Base-by-base conservation (phyloP, 495 filamentous ascomycete species). In the Aspergillus bridgeri region DNA sequence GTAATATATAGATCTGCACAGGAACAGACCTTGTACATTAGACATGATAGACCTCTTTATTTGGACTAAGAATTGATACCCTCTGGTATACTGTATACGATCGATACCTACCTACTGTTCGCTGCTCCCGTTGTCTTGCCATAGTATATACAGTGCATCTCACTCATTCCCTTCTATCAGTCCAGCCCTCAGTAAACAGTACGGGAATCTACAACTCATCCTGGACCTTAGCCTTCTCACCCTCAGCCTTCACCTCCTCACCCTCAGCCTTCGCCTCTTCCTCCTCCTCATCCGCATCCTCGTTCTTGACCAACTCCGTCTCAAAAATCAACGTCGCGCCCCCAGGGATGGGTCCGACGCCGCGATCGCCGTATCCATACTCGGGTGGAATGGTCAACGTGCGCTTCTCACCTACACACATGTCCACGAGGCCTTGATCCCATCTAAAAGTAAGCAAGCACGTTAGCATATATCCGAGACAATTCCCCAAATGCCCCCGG, bases 341-440 rank as follows among this genome's bases (percentile, higher is more conserved):
- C 2, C 79, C 86, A 18, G 91, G 90, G 62, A 96, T 96, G 23
- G 87, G 85, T 3, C 91, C 91, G 66, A 90, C 79, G 42, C 69
- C 80, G 46, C 85, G 79, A 60, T 89, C 76, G 19, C 94, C 94
- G 69, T 98, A 98, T 42, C 85, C 94, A 60, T 86, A 80, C 67
- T 86, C 83, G 27, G 92, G 89, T n/a, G 90, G 91, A 52, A 98
- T 93, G 20, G 89, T 96, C 72, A 98, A 75, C 27, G 83, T 93
- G 63, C 91, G 83, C 83, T 92, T 94, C 80, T 98, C 94, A 38
- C 94, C 95, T 63, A 96, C 87, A 72, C 94, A 98, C 94, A 98
- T 98, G 64, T 91, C 91, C 54, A 95, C 65, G 29, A 96, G 80
- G 42, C 93, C 92, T 66, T 94, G 71, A 69, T 98, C 94, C 94